Evolutionary conservation across 345 rosid species (phyloP).

Genomic region (Linum lewisii): DNA sequence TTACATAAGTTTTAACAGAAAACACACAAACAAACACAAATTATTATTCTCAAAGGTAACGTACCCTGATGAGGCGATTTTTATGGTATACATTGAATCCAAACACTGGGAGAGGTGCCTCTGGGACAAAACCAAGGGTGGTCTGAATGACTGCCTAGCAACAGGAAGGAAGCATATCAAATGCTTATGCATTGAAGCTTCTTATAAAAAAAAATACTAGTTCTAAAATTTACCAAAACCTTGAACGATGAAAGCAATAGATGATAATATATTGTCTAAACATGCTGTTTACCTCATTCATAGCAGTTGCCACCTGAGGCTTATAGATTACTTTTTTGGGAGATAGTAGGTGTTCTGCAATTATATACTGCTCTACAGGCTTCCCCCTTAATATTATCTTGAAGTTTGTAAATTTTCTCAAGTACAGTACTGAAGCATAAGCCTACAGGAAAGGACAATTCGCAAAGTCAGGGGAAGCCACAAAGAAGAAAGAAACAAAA

Average conservation of each 20-base stretch:
- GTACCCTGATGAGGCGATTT: slow-evolving; percentile 90
- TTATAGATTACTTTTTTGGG: slow-evolving; percentile 38
- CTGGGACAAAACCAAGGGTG: slow-evolving; percentile 70
- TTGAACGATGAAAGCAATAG: slow-evolving; percentile 7
- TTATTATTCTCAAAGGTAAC: slow-evolving; percentile 8
- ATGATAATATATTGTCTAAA: neutral
- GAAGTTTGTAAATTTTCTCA: slow-evolving; percentile 64
- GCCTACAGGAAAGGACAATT: slow-evolving; percentile 39
- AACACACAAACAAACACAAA: slow-evolving; percentile 4
- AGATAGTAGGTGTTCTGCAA: slow-evolving; percentile 50
- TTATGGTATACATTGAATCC: slow-evolving; percentile 86
- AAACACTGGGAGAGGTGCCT: slow-evolving; percentile 43
- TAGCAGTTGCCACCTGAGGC: slow-evolving; percentile 36
- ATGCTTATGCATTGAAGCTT: no score
- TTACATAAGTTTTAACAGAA: neutral
- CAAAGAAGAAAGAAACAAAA: slow-evolving; percentile 12
- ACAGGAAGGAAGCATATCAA: neutral
- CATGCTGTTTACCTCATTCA: slow-evolving; percentile 41
- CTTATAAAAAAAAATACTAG: no score
- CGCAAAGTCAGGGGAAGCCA: slow-evolving; percentile 6
- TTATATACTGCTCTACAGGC: slow-evolving; percentile 60
- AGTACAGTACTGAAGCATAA: slow-evolving; percentile 72
- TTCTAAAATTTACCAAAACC: no score
- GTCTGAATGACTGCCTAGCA: slow-evolving; percentile 51
- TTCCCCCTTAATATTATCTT: slow-evolving; percentile 69